Base-by-base conservation (phyloP, 371 early-diverging fungal genomes). In the Haplosporangium sp. region DNA sequence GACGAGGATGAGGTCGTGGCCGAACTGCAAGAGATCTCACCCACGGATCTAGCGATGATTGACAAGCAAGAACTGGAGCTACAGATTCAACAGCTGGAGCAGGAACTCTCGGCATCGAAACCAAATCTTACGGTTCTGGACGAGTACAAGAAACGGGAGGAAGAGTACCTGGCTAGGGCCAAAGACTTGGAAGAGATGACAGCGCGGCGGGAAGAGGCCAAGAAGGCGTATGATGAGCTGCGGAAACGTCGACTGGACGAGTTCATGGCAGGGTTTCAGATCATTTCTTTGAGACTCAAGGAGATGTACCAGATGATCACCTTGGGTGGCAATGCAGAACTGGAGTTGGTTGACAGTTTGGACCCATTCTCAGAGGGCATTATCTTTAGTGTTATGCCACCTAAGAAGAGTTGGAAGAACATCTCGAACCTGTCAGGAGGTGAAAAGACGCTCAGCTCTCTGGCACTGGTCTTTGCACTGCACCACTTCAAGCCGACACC, bases 241-340 rank as follows among this genome's bases (percentile, higher is more conserved):
- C 91, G 96, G 23, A 94, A 94, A 55, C 80, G 86, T 63, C 89
- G 99, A 47, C 80, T 95, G 14, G 93, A 94, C 43, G 94, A 95
- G 83, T 99, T 99, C 81, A 98, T 99, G 97, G 85, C 87, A 11
- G 99, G 99, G 0, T 99, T 99, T 82, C 93, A 90, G 42, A 84
- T 87, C 37, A 99, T 99, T 53, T 97, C 99, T 29, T 85, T 91
- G 67, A 93, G 98, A 73, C 86, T 99, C 38, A 99, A 99, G 84
- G 98, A 98, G 84, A 99, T 99, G 95, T 99, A 99, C 82, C 98
- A 96, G 94, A 93, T 99, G 95, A 96, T 99, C 67, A 99, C 99
- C 0, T 85, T 99, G 60, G 99, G 99, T 21, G 99, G 99, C 20
- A 99, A 98, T 83, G 99, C 99, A 0, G 99, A 99, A 82, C 86